Evolutionary conservation across 495 filamentous ascomycete genomes (phyloP).

Genomic region (Podospora anserina): DNA sequence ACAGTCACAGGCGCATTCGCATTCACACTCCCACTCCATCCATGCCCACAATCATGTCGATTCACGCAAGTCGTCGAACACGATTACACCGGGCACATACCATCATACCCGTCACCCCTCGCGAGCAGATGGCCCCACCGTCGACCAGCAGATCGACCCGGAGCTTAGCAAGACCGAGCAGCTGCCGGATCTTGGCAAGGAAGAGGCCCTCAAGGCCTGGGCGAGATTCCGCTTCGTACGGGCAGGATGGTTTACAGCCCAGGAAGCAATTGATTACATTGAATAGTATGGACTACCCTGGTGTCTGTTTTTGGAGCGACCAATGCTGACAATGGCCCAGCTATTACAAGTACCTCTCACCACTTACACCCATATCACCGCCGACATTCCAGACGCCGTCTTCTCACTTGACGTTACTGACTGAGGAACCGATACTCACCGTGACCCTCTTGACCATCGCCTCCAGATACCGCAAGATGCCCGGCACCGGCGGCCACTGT

Average conservation of each 20-base stretch:
- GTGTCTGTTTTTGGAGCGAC: neutral
- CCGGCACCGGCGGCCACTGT: constrained; percentile 75
- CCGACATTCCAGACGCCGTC: constrained; percentile 74
- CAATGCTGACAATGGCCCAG: constrained; percentile 36
- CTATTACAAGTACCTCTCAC: constrained; percentile 86
- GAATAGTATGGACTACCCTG: constrained; percentile 62
- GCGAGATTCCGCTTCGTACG: constrained; percentile 86
- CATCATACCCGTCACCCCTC: constrained; percentile 24
- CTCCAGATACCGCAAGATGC: constrained; percentile 75
- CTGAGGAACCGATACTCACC: constrained; percentile 85
- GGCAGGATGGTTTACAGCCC: constrained; percentile 92
- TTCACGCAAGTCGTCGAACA: constrained; percentile 24
- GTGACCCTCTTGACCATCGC: constrained; percentile 88
- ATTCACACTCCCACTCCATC: constrained; percentile 20
- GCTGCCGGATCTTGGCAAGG: constrained; percentile 47
- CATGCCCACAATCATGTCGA: constrained; percentile 20
- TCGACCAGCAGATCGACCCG: constrained; percentile 37
- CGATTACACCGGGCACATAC: constrained; percentile 17
- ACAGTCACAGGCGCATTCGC: neutral
- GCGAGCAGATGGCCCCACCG: constrained; percentile 18
- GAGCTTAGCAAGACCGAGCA: constrained; percentile 35
- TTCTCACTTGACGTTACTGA: constrained; percentile 72
- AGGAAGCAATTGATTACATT: constrained; percentile 88
- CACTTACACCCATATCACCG: constrained; percentile 85
- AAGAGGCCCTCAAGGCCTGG: constrained; percentile 80